Evolutionary conservation across 2,329 filamentous ascomycete species (phyloP).

Genomic region (Apiospora phragmitis): DNA sequence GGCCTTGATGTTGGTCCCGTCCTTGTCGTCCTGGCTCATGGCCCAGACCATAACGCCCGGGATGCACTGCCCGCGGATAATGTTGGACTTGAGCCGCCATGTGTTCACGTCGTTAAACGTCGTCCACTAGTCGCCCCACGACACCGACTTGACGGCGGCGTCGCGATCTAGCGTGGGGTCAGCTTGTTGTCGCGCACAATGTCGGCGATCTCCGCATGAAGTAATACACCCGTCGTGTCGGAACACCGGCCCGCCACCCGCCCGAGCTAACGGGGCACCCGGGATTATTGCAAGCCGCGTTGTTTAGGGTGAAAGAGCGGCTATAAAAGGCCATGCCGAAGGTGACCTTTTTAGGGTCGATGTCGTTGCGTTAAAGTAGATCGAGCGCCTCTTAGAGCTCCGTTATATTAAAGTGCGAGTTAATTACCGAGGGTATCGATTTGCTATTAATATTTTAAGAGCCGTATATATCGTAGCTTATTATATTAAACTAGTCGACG

Average conservation of each 20-base stretch:
- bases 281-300: slow-evolving; percentile 24
- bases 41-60: slow-evolving; percentile 6
- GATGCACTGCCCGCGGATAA: background rate
- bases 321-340: slow-evolving; percentile 50
- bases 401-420: slow-evolving; percentile 47
- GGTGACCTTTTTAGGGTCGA: slow-evolving; percentile 41
- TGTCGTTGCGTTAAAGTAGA: slow-evolving; percentile 47
- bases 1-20: background rate
- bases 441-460: slow-evolving; percentile 34
- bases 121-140: background rate
- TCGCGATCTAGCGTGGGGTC: background rate
- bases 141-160: background rate
- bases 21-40: slow-evolving; percentile 1
- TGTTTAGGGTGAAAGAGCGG: slow-evolving; percentile 26
- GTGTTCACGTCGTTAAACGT: background rate
- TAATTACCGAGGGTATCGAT: slow-evolving; percentile 25
- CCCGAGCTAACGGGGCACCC: slow-evolving; percentile 8
- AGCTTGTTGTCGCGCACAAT: background rate
- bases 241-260: background rate
- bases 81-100: background rate
- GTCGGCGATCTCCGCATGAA: background rate
- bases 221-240: background rate
- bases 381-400: slow-evolving; percentile 45
- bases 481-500: slow-evolving; percentile 37
- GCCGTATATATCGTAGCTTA: slow-evolving; percentile 43